Base-by-base conservation (phyloP, 495 filamentous ascomycete species). In the Lindgomyces ingoldianus region DNA sequence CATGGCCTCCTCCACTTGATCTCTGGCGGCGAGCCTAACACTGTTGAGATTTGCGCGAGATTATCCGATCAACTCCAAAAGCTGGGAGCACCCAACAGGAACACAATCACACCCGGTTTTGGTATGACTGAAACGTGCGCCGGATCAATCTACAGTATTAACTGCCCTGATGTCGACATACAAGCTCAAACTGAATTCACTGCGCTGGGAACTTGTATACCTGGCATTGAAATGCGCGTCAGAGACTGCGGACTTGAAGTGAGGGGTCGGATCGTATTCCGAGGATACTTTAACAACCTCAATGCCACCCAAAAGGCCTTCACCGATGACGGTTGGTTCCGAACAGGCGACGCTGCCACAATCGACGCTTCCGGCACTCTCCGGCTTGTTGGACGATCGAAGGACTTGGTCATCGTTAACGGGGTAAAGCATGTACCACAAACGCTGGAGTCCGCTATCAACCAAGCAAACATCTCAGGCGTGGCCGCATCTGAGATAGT, bases 91-190 rank as follows among this genome's bases (percentile, higher is more conserved):
- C 74, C 71, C 0, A 4, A 6, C 0, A 50, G n/a, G 26, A 65
- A 77, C 42, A 74, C 82, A 4, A 70, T 87, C 27, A 60, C 55
- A 0, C 77, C 83, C 1, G 75, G 74, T 1, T 84, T 84, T 39
- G 81, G 82, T 18, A 83, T 85, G 82, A 85, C 82, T 0, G 82
- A 85, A 67, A 84, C 81, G 0, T 83, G 81, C 50, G 79, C 79
- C 2, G 79, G 81, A 0, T 55, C 60, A 16, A 84, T 81, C 42
- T 76, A 69, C 75, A 79, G 73, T 30, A n/a, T 16, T 9, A 41
- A 45, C 12, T 55, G 51, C 36, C 51, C 51, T 50, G 47, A 50
- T 14, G n/a, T 50, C 25, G 47, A 50, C 11, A 22, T 50, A 22
- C 29, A 41, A 18, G 21, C 44, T 19, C n/a, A 9, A 11, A 21